Conservation (phyloP, 2,329 filamentous ascomycete genomes). For the Nemania abortiva region DNA sequence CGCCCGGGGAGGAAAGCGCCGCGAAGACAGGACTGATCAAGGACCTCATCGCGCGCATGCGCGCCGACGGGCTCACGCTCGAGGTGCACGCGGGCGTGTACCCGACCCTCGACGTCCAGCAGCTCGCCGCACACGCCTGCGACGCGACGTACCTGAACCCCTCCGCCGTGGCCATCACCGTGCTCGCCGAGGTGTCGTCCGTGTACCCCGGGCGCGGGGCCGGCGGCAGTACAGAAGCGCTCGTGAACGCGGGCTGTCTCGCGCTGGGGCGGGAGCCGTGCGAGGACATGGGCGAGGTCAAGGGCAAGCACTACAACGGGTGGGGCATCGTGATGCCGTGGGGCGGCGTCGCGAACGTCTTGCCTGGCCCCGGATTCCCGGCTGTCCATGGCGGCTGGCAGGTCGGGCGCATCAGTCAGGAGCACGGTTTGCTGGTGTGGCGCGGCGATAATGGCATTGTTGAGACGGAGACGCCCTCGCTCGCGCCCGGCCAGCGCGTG, state of each 20-base stretch:
- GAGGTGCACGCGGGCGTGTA: slow-evolving; percentile 85
- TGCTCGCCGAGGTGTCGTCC: slow-evolving; percentile 79
- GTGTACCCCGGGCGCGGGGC: slow-evolving; percentile 71
- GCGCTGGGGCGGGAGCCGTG: slow-evolving; percentile 81
- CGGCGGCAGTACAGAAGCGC: slow-evolving; percentile 67
- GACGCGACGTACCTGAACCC: slow-evolving; percentile 58
- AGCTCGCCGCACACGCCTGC: slow-evolving; percentile 76
- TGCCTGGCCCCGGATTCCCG: slow-evolving; percentile 58
- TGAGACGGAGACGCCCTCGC: slow-evolving; percentile 57
- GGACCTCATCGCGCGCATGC: slow-evolving; percentile 55
- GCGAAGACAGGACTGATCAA: slow-evolving; percentile 54
- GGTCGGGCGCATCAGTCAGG: slow-evolving; percentile 79
- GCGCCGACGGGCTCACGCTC: slow-evolving; percentile 59
- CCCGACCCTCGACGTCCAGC: slow-evolving; percentile 81
- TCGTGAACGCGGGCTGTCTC: slow-evolving; percentile 76
- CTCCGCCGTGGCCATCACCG: slow-evolving; percentile 72
- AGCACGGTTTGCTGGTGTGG: slow-evolving; percentile 80
- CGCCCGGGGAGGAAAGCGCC: not conserved
- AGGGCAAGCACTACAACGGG: slow-evolving; percentile 68
- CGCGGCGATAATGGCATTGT: slow-evolving; percentile 51
- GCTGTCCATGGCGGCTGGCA: slow-evolving; percentile 68
- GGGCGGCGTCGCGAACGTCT: slow-evolving; percentile 53
- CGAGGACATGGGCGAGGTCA: slow-evolving; percentile 58
- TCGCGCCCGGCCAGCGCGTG: slow-evolving; percentile 74
- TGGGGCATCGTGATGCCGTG: slow-evolving; percentile 78